Percentiles rank a stretch among this genome's conserved stretches.
Conservation (phyloP, 345 rosid species). For the Mallotus nudiflorus region DNA sequence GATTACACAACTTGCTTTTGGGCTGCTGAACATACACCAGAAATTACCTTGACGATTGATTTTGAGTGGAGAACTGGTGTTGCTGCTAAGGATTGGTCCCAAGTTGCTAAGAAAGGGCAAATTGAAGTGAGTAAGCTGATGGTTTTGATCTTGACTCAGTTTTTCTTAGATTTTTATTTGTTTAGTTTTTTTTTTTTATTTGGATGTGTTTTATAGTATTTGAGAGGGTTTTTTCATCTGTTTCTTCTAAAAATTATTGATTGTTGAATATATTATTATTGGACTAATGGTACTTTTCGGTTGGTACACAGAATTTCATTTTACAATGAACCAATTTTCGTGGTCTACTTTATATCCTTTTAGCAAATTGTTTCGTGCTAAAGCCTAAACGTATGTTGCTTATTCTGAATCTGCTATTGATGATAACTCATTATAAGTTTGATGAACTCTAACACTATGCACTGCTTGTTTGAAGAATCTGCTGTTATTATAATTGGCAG, state of each 20-base stretch:
- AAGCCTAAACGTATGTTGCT: background rate
- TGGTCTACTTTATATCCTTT: background rate
- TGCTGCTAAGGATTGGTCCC: slow-evolving; percentile 75
- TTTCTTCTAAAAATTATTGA: background rate
- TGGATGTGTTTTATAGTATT: background rate
- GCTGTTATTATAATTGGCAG: background rate
- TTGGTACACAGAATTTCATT: background rate
- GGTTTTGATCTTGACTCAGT: background rate
- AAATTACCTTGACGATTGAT: slow-evolving; percentile 42
- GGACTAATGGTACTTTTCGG: background rate
- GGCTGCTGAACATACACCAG: slow-evolving; percentile 38
- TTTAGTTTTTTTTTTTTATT: background rate
- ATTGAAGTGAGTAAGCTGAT: slow-evolving; percentile 54
- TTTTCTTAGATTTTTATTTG: background rate
- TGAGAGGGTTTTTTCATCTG: background rate
- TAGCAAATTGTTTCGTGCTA: background rate
- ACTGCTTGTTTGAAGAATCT: background rate
- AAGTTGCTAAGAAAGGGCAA: slow-evolving; percentile 69
- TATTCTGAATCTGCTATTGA: background rate
- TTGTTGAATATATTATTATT: background rate
- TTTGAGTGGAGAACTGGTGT: slow-evolving; percentile 84
- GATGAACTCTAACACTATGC: background rate
- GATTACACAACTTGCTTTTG: slow-evolving; percentile 68
- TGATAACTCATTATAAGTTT: background rate
- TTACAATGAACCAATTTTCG: background rate